Evolutionary conservation across 495 filamentous ascomycete genomes (phyloP), one percentile per base, ranked within the genome.

Genomic region (Penicillium canescens): DNA sequence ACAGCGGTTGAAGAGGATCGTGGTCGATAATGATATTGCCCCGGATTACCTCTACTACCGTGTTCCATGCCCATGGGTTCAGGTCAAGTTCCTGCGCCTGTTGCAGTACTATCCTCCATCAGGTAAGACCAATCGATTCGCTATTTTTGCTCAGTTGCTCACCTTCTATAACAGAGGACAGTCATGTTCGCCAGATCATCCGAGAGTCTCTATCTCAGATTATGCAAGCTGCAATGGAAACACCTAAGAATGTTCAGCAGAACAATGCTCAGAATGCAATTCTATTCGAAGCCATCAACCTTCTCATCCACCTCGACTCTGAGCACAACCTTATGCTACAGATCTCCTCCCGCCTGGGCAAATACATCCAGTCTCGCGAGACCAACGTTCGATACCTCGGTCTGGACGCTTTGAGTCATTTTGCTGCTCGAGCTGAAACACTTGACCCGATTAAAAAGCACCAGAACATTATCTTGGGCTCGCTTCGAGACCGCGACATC

Each of bases 181-280:
- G 86, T 55, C 90, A 95, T 66, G 86, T 96, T 21, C 89, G 93
- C 44, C 86, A 89, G 37, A 86, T 98, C 63, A 96, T 99, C 44
- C 88, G 95, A 28, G 90, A 96, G 59, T 94, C 93, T 6, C 71
- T 98, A 20, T 86, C 93, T 66, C 89, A 87, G 61, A 95, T 96
- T 13, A 82, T 99, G 64, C 88, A 97, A 62, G 72, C 87, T 33
- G 94, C 94, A 2, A 83, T 96, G 78, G 91, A 96, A 57, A 90
- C 90, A 62, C 93, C 90, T 11, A 99, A 98, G 74, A 98, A 99
- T 59, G 95, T 98, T 13, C 95, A 99, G 72, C 94, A 99, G 67
- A 99, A 99, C 67, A 99, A 99, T 72, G 95, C 95, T 1, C 95
- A 98, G 63, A 98, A 99, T 61, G 95, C 95, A 1, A 90, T 99